Evolutionary conservation across 306 rosid genomes (phyloP).

Genomic region (Acacia crassicarpa): DNA sequence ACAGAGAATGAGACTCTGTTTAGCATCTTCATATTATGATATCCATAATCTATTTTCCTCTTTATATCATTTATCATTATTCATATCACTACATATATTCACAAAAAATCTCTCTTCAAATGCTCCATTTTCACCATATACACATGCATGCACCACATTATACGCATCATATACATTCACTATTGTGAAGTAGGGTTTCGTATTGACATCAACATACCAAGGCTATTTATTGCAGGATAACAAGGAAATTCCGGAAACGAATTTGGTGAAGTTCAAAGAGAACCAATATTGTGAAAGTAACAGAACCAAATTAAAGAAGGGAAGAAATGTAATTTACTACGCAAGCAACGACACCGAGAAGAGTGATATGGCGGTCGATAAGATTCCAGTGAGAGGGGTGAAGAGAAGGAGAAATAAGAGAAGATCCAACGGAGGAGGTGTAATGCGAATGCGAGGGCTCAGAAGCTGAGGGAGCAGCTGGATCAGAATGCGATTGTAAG

Average conservation of each 20-base stretch:
- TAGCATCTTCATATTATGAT: neutral
- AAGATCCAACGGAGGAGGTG: slow-evolving; percentile 56
- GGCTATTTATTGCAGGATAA: neutral
- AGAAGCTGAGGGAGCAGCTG: slow-evolving; percentile 20
- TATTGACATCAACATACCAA: neutral
- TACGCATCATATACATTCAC: neutral
- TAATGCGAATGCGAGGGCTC: slow-evolving; percentile 31
- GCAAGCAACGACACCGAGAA: slow-evolving; percentile 73
- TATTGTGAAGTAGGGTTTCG: neutral
- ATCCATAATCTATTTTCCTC: neutral
- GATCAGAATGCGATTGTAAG: slow-evolving; percentile 32
- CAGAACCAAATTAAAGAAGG: neutral
- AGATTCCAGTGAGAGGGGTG: slow-evolving; percentile 53
- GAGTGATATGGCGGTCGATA: slow-evolving; percentile 62
- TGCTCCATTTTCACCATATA: neutral
- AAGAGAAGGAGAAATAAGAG: slow-evolving; percentile 34
- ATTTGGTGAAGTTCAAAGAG: neutral
- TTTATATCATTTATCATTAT: neutral
- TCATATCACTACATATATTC: neutral
- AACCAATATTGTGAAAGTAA: neutral
- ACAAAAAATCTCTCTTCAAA: neutral
- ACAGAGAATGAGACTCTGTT: neutral
- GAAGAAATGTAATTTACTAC: slow-evolving; percentile 37
- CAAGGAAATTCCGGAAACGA: neutral
- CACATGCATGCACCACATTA: neutral